Percentiles rank a stretch among this genome's conserved stretches.
These are phyloP conservation scores for Nicotiana obtusifolia DNA, from an alignment of 257 asterid species.

Conservation along the genomic window DNA sequence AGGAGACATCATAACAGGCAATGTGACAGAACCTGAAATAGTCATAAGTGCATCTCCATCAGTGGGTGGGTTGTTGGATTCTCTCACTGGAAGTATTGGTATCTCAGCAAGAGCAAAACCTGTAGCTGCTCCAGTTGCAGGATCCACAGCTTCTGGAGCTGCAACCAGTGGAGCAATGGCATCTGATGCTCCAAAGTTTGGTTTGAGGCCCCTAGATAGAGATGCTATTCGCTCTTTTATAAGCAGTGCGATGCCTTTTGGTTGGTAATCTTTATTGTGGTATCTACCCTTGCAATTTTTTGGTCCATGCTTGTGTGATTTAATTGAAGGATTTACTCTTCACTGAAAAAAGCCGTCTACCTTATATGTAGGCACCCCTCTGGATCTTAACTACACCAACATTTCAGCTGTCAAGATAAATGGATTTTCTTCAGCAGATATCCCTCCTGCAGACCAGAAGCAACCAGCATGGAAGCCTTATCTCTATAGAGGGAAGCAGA, in stretches of 20 bases:
- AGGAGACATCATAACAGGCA: slow-evolving; percentile 82
- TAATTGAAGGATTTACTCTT: slow-evolving; percentile 2
- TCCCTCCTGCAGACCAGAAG: slow-evolving; percentile 79
- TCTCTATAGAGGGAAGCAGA: slow-evolving; percentile 84
- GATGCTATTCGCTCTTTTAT: slow-evolving; percentile 81
- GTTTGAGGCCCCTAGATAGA: slow-evolving; percentile 79
- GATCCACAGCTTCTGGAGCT: slow-evolving; percentile 65
- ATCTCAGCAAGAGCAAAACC: slow-evolving; percentile 91
- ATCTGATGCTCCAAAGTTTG: slow-evolving; percentile 69
- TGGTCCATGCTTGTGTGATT: neutral
- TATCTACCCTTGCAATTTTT: slow-evolving; percentile 18
- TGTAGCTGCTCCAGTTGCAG: slow-evolving; percentile 64
- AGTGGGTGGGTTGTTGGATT: slow-evolving; percentile 91
- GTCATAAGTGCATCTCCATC: slow-evolving; percentile 71
- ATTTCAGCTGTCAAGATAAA: slow-evolving; percentile 61
- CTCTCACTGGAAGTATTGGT: slow-evolving; percentile 93
- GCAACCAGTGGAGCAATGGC: slow-evolving; percentile 55
- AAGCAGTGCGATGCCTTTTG: slow-evolving; percentile 89
- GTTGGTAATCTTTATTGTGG: slow-evolving; percentile 51
- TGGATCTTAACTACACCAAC: slow-evolving; percentile 78
- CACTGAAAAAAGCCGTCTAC: neutral
- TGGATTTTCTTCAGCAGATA: slow-evolving; percentile 77
- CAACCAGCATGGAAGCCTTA: slow-evolving; percentile 99
- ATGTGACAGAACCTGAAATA: slow-evolving; percentile 79
- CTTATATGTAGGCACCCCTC: slow-evolving; percentile 63